Percentiles rank a stretch among this genome's conserved stretches.
These are phyloP conservation scores for Tausonia pullulans DNA, from an alignment of 1,284 basidiomycete genomes.

Conservation along the genomic window DNA sequence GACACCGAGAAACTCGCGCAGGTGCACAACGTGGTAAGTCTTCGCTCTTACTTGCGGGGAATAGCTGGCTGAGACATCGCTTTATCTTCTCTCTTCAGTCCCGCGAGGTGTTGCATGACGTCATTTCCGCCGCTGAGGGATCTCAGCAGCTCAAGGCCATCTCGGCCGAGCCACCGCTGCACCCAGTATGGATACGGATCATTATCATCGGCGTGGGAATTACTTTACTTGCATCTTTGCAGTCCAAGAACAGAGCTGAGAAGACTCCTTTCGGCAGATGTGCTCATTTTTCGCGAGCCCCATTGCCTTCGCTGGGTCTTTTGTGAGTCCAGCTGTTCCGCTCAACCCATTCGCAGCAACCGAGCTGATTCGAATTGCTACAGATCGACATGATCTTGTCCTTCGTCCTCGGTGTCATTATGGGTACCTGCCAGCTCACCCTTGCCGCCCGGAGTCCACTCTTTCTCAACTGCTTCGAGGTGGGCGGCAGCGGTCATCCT, in stretches of 20 bases:
- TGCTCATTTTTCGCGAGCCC: constrained; percentile 14
- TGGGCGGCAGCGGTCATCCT: not conserved
- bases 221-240: not conserved
- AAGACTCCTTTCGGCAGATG: not conserved
- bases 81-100: not conserved
- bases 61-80: not conserved
- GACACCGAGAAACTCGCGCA: constrained; percentile 10
- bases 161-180: constrained; percentile 1
- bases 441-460: constrained; percentile 12
- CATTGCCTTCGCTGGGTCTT: constrained; percentile 10
- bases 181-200: constrained; percentile 4
- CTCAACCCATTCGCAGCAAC: not conserved
- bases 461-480: constrained; percentile 16
- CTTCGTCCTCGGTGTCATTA: constrained; percentile 9
- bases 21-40: constrained; percentile 9
- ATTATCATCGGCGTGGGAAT: constrained; percentile 6
- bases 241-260: no score
- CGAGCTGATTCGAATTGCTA: not conserved
- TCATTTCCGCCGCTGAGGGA: constrained; percentile 12
- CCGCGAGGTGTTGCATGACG: constrained; percentile 13
- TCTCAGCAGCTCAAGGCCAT: constrained; percentile 9
- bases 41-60: not conserved
- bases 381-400: not conserved
- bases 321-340: not conserved
- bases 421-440: constrained; percentile 15